Percentiles rank a stretch among this genome's conserved stretches.
phyloP scores from a whole-genome alignment of 345 rosid genomes.

The Euphorbia pulcherrima region DNA sequence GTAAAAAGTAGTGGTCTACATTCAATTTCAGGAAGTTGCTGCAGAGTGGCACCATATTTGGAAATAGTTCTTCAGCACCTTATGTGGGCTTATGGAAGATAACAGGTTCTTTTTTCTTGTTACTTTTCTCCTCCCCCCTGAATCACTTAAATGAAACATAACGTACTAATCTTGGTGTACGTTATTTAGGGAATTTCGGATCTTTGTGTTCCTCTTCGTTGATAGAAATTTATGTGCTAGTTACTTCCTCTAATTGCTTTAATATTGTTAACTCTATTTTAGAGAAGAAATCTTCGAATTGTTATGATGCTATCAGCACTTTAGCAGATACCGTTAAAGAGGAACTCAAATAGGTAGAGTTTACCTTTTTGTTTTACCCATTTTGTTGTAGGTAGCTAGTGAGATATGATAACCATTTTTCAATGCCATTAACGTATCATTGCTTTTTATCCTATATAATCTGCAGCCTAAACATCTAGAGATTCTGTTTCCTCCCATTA shows the following conservation, averaged over 20 bases:
- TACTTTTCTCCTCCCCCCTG: not conserved
- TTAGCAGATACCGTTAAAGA: slow-evolving; percentile 89
- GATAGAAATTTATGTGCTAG: not conserved
- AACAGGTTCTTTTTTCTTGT: slow-evolving; percentile 56
- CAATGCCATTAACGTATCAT: not conserved
- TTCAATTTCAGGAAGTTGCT: slow-evolving; percentile 66
- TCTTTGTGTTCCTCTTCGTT: not conserved
- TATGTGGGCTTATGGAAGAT: slow-evolving; percentile 89
- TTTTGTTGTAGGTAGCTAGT: not conserved
- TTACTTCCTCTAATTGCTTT: not conserved
- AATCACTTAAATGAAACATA: not conserved
- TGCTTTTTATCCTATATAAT: slow-evolving; percentile 11
- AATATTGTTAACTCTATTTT: slow-evolving; percentile 5
- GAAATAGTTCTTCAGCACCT: slow-evolving; percentile 85
- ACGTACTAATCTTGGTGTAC: not conserved
- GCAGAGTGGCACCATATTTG: slow-evolving; percentile 68
- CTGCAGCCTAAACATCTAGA: slow-evolving; percentile 75
- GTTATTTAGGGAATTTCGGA: not conserved
- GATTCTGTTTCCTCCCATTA: slow-evolving; percentile 92
- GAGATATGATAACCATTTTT: not conserved
- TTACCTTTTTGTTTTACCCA: not conserved
- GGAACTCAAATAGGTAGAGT: slow-evolving; percentile 70
- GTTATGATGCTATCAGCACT: slow-evolving; percentile 98
- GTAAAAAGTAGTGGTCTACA: slow-evolving; percentile 15
- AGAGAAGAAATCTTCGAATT: slow-evolving; percentile 89